Evolutionary conservation across 2,329 filamentous ascomycete species (phyloP).

Genomic region (Beauveria medogensis): DNA sequence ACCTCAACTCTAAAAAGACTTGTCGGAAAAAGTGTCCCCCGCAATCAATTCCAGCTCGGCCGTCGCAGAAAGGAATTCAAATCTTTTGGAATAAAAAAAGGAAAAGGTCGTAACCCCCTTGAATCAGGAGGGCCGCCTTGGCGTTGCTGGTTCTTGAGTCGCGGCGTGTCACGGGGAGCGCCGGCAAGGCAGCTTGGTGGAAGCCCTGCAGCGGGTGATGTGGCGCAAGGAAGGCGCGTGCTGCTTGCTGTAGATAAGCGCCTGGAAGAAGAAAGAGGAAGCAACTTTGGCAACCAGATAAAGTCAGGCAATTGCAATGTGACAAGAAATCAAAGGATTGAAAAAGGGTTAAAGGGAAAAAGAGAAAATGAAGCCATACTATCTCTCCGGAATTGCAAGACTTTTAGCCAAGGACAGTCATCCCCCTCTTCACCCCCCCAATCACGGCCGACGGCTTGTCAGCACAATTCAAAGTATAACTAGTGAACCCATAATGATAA

Average conservation of each 20-base stretch:
- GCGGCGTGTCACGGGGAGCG: slow-evolving; percentile 2
- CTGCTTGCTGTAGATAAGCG: neutral
- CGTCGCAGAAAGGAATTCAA: neutral
- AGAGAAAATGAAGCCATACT: neutral
- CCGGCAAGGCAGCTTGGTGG: neutral
- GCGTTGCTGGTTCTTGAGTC: neutral
- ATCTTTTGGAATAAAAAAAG: neutral
- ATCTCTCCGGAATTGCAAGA: neutral
- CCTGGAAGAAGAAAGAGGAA: neutral
- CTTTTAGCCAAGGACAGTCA: neutral
- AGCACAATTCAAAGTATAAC: neutral
- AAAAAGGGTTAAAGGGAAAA: neutral
- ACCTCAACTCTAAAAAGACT: neutral
- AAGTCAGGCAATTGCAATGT: neutral
- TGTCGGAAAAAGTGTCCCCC: too few species aligned
- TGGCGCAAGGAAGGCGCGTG: neutral
- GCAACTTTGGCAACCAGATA: neutral
- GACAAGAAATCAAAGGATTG: neutral
- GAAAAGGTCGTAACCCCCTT: neutral
- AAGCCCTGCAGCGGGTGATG: neutral
- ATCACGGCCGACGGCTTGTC: neutral
- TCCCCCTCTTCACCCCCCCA: neutral
- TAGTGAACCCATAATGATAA: neutral
- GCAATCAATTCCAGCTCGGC: too few species aligned
- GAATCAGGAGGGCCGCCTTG: neutral